phyloP scores from a whole-genome alignment of 768 basidiomycete genomes.

The Rhodotorula diobovata region DNA sequence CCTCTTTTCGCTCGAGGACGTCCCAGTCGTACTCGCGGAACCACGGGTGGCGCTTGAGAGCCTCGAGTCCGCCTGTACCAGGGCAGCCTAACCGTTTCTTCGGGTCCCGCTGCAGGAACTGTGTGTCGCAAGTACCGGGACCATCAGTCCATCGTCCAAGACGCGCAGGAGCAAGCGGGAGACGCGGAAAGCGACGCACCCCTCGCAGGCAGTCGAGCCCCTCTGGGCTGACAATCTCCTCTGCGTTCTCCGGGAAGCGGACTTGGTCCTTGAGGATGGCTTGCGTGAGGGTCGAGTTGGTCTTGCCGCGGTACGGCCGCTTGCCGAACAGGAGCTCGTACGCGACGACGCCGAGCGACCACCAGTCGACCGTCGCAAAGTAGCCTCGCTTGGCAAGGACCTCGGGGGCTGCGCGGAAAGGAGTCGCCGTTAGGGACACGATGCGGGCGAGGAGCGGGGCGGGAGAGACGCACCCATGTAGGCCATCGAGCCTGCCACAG shows the following conservation, averaged over 20 bases:
- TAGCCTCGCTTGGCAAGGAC: constrained; percentile 91
- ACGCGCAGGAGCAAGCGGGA: neutral
- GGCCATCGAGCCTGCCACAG: constrained; percentile 96
- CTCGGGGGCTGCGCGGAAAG: constrained; percentile 62
- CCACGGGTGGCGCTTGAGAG: constrained; percentile 79
- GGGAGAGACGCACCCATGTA: constrained; percentile 73
- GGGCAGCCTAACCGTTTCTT: constrained; percentile 75
- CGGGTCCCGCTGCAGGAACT: constrained; percentile 86
- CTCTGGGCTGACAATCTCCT: constrained; percentile 64
- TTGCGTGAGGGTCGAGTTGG: constrained; percentile 86
- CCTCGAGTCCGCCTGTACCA: constrained; percentile 66
- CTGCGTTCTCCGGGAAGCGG: constrained; percentile 84
- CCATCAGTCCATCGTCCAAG: neutral
- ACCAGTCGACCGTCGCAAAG: constrained; percentile 86
- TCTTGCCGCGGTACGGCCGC: constrained; percentile 82
- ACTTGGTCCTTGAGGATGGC: constrained; percentile 83
- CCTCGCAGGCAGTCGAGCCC: constrained; percentile 75
- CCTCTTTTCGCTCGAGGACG: constrained; percentile 59
- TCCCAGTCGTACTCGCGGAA: constrained; percentile 77
- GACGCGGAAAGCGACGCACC: constrained; percentile 57
- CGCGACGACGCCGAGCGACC: constrained; percentile 90
- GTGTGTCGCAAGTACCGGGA: neutral
- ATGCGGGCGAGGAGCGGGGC: neutral
- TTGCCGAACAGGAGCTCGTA: constrained; percentile 89
- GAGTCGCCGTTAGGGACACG: neutral